Percentiles rank a stretch among this genome's conserved stretches.
Evolutionary conservation across 192 early-diverging fungal genomes (phyloP).

Genomic region (Backusella parvicylindrica): DNA sequence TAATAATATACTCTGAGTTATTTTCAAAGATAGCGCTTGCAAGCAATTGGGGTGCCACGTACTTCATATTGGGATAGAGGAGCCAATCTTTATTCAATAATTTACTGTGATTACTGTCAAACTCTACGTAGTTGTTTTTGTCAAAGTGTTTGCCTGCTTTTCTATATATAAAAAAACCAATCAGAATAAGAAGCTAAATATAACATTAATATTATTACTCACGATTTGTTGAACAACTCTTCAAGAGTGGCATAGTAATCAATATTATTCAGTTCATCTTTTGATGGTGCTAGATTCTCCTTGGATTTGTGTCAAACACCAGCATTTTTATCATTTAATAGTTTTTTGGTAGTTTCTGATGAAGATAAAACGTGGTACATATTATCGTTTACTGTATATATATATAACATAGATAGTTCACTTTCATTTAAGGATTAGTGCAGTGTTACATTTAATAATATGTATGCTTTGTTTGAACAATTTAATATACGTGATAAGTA

Average conservation of each 20-base stretch:
- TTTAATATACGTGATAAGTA: not conserved
- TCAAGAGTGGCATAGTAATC: too few species aligned
- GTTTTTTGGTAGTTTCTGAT: not conserved
- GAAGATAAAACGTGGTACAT: too few species aligned
- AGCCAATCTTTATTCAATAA: not conserved
- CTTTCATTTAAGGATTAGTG: not conserved
- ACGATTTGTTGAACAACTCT: not conserved
- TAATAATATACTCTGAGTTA: not conserved
- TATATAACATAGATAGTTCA: too few species aligned
- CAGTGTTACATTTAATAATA: not conserved
- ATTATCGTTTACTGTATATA: too few species aligned
- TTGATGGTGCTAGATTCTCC: not conserved
- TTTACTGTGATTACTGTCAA: not conserved
- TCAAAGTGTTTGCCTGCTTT: slow-evolving; percentile 5
- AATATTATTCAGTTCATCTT: too few species aligned
- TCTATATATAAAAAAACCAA: not conserved
- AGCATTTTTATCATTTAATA: slow-evolving; percentile 1
- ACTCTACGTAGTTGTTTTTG: not conserved
- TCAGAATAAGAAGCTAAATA: not conserved
- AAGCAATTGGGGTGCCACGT: not conserved
- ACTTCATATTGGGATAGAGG: not conserved
- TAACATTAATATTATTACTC: not conserved
- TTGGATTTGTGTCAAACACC: not conserved
- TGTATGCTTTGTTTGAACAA: not conserved
- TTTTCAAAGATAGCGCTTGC: not conserved